Evolutionary conservation across 768 basidiomycete species (phyloP).

Genomic region (Panellus pusillus): DNA sequence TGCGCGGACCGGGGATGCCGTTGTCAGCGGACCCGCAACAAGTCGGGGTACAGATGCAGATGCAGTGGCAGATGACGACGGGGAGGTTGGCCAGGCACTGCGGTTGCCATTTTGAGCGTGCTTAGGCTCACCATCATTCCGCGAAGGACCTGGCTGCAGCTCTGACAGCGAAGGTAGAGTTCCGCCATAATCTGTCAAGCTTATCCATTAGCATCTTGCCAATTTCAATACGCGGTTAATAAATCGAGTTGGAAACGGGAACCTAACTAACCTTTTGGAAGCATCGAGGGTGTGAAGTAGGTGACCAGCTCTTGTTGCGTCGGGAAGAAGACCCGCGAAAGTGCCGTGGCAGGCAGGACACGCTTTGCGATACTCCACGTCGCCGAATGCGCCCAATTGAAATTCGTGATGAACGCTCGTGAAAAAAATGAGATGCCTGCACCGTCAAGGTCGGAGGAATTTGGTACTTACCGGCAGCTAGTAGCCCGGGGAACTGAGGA

Average conservation of each 20-base stretch:
- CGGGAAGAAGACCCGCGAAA: constrained; percentile 68
- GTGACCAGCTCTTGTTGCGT: constrained; percentile 52
- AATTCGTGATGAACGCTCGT: constrained; percentile 70
- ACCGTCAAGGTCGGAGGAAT: background rate
- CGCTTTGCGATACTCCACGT: constrained; percentile 70
- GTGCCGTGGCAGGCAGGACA: constrained; percentile 57
- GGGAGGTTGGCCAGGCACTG: background rate
- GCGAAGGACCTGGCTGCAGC: constrained; percentile 43
- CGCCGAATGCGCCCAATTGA: constrained; percentile 71
- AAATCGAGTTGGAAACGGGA: constrained; percentile 6
- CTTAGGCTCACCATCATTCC: constrained; percentile 1
- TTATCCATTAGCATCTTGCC: constrained; percentile 20
- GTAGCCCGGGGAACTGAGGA: constrained; percentile 74
- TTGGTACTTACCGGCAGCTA: constrained; percentile 59
- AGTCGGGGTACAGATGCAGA: constrained; percentile 19
- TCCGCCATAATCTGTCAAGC: constrained; percentile 66
- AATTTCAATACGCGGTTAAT: constrained; percentile 1
- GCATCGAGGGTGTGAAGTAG: constrained; percentile 49
- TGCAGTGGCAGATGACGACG: constrained; percentile 7
- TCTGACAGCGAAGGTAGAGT: constrained; percentile 49
- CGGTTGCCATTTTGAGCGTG: too few relatives aligned
- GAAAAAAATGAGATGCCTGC: constrained; percentile 3
- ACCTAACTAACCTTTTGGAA: constrained; percentile 55
- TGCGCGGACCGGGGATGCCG: constrained; percentile 11
- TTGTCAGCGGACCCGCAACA: background rate